These are phyloP conservation scores for Conoideocrella luteorostrata DNA, from an alignment of 2,329 filamentous ascomycete genomes.

Conservation along the genomic window DNA sequence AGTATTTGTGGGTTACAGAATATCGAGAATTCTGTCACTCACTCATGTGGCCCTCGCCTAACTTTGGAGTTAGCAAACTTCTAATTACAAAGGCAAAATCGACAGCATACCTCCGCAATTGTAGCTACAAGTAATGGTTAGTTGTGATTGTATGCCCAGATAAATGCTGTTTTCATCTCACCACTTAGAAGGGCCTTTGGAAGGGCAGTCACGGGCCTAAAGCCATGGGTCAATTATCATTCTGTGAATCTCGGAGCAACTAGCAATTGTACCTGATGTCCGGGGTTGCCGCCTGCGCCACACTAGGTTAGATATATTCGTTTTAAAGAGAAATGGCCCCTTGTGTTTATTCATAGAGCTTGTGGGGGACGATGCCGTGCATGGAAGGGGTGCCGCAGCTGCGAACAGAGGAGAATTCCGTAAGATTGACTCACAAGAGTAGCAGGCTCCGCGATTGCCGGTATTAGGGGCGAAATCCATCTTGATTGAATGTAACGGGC, in stretches of 20 bases:
- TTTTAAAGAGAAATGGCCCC: background rate
- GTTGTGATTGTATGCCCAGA: constrained; percentile 4
- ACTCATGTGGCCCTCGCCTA: constrained; percentile 71
- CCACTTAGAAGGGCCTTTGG: constrained; percentile 77
- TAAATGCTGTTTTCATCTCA: constrained; percentile 39
- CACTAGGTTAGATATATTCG: constrained; percentile 2
- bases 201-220: constrained; percentile 79
- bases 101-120: constrained; percentile 66
- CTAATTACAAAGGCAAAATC: background rate
- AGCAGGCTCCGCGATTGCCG: constrained; percentile 39
- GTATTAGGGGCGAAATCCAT: constrained; percentile 31
- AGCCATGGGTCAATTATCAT: constrained; percentile 14
- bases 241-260: background rate
- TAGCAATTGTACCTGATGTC: constrained; percentile 61
- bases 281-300: constrained; percentile 58
- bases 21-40: constrained; percentile 29
- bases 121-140: constrained; percentile 50
- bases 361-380: background rate
- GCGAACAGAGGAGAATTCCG: too few species aligned
- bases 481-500: background rate
- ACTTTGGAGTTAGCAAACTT: constrained; percentile 19
- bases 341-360: too few species aligned
- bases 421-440: constrained; percentile 39
- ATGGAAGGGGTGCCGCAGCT: too few species aligned
- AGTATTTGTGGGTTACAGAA: background rate